Base-by-base conservation (phyloP, 2,329 filamentous ascomycete genomes). In the Sclerotinia minor region DNA sequence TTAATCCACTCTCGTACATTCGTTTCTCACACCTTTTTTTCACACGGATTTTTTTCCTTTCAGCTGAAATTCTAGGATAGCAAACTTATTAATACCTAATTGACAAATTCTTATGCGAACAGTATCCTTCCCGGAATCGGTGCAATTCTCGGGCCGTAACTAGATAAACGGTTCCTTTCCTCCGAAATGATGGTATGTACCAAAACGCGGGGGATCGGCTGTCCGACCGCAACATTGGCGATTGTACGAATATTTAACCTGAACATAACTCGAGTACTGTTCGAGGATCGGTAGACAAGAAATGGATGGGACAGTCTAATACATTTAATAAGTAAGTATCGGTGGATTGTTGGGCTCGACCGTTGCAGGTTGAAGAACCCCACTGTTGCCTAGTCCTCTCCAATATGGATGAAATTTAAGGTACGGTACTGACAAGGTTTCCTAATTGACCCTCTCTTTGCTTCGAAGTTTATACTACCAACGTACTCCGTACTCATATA, bases 141-240 rank as follows among this genome's bases (percentile, higher is more conserved):
- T 38, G 13, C 15, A 41, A 41, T 13, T 41, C 38, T 38, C 55
- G 55, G 55, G 19, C 57, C 57, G 26, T 47, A 8, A 44, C 26
- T 21, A 24, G 26, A 47, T 19, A 35, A 35, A 11, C 21, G 26
- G 35, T 50, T n/a, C 44, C 44, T 61, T 38, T 61, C 29, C 21
- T 61, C 44, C 58, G 29, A 45, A 35, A 21, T 35, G 19, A 1
- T 32, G 21, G 49, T 49, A 47, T 7, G 47, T 49, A 47, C 15
- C 26, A 38, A 38, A 50, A 61, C n/a, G 45, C 29, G 45, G 45
- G 59, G 58, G 29, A 45, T 61, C 19, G 24, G 19, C 35, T 61
- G 44, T 59, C 45, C 26, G 15, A 49, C 9, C 19, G 19, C 45
- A 35, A 49, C 2, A 35, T 44, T 13, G 11, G 41, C 21, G 11